Evolutionary conservation across 2,329 filamentous ascomycete genomes (phyloP), one percentile per base, ranked within the genome.

Genomic region (Trichoderma breve): DNA sequence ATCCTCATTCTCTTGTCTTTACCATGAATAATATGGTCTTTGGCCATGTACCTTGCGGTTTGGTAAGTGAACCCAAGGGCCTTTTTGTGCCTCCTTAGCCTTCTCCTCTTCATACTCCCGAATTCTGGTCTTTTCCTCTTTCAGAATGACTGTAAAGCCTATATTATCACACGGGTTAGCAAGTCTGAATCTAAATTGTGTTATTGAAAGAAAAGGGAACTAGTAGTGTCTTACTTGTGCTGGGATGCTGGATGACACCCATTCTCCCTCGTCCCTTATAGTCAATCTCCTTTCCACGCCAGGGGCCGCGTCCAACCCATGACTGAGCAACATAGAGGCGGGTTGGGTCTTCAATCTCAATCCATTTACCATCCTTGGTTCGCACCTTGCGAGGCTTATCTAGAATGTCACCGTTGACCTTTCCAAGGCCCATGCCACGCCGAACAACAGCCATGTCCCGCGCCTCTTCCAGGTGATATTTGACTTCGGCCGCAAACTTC

Each of bases 11-110:
- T 55, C 58, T 60, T 60, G 28, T 60, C 28, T 77, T 76, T 91
- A 98, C 95, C 95, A 99, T 73, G 92, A 90, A 82, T 97, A 97
- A 81, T 96, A 97, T 79, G 94, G 95, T 76, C 93, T 89, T 84
- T 98, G 95, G 43, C 91, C 91, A 73, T 91, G 91, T 70, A 99
- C 87, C 7, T 92, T 93, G 73, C 95, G 90, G 81, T 98, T 93
- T 8, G 95, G 95, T 68, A 98, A 84, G 77, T 95, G 93, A 14
- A 92, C 88, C 95, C 95, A 98, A 18, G 95, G 90, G 74, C 93
- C 93, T 73, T 90, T 88, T 78, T 90, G 90, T 70, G 88, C 86
- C 80, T 92, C 87, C 85, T 93, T 95, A 76, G 90, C 90, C 79
- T 93, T 87, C 72, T 91, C 89, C 78, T 98, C 94, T 71, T 93